A percentile compares a stretch with the other conserved stretches of the same genome.
Conservation (phyloP, 768 basidiomycete species). For the Dacryopinax primogenitus region DNA sequence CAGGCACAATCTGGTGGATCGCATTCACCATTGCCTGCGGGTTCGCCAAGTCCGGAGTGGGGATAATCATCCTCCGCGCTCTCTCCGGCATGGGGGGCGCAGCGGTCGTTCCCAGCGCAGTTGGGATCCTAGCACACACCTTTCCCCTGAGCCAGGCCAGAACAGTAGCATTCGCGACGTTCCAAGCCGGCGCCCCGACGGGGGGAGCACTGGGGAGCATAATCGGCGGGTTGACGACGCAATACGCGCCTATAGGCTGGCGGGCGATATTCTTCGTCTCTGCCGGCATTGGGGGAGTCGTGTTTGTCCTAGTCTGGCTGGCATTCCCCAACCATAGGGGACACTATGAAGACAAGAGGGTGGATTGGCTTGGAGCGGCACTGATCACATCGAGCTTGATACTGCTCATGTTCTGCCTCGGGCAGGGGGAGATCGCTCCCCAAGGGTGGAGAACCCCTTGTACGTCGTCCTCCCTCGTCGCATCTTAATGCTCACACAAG, state of each 20-base stretch:
- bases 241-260: slow-evolving; percentile 46
- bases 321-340: slow-evolving; percentile 48
- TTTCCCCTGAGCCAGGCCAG: slow-evolving; percentile 60
- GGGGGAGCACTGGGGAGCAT: slow-evolving; percentile 60
- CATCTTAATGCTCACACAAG: neutral
- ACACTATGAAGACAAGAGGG: slow-evolving; percentile 24
- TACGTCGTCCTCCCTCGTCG: slow-evolving; percentile 23
- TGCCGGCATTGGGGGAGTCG: slow-evolving; percentile 42
- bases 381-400: slow-evolving; percentile 54
- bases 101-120: slow-evolving; percentile 55
- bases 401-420: slow-evolving; percentile 59
- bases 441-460: slow-evolving; percentile 49
- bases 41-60: slow-evolving; percentile 44
- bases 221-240: slow-evolving; percentile 61
- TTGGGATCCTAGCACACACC: slow-evolving; percentile 69
- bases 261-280: slow-evolving; percentile 51
- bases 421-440: slow-evolving; percentile 47
- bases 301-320: slow-evolving; percentile 26
- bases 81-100: slow-evolving; percentile 69
- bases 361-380: slow-evolving; percentile 71
- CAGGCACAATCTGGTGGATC: slow-evolving; percentile 43
- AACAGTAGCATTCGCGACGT: slow-evolving; percentile 67
- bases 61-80: slow-evolving; percentile 58
- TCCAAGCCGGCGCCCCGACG: slow-evolving; percentile 71
- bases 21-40: slow-evolving; percentile 52